Base-by-base conservation (phyloP, 441 rosid genomes). In the Arabidopsis lyrata region DNA sequence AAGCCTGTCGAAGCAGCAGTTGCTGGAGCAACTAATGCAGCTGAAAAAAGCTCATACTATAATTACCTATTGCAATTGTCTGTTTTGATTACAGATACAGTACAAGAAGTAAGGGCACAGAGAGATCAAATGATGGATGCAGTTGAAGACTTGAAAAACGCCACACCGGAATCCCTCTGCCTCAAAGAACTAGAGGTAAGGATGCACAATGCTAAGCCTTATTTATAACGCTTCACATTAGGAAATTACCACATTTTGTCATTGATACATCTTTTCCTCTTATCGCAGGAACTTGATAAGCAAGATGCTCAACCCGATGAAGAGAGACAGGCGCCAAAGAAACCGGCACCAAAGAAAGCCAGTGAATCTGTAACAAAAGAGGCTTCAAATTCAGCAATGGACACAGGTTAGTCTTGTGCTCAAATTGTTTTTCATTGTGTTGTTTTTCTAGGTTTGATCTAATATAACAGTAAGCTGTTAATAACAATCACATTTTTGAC, bases 31-130 rank as follows among this genome's bases (percentile, higher is more conserved):
- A 18, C 35, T 8, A 45, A 11, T 22, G 24, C 24, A 5, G 45
- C 9, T 49, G 54, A n/a, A n/a, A n/a, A 49, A 18, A 90, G 83
- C 29, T 80, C 90, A 63, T 97, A 95, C 53, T 95, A 88, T 77
- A 96, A 90, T 72, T 95, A 95, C 80, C 81, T 95, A 6, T 82
- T 95, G 52, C 85, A 91, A 36, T 80, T 95, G 91, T 73, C 98
- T 45, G 85, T 41, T 76, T 72, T 95, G 83, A 95, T 98, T 20
- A 78, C 85, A 3, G 99, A 95, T 84, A 95, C 82, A 82, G 97
- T 89, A 55, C 84, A 84, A 63, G 84, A 84, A 80, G 75, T 93
- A 42, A 80, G 87, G 38, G 81, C 83, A 8, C 86, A 90, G 2
- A 87, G 86, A 80, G 94, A 95, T 66, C 86, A 86, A 78, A 75